Evolutionary conservation across 1,284 basidiomycete genomes (phyloP).

Genomic region (Cryptococcus deneoformans): DNA sequence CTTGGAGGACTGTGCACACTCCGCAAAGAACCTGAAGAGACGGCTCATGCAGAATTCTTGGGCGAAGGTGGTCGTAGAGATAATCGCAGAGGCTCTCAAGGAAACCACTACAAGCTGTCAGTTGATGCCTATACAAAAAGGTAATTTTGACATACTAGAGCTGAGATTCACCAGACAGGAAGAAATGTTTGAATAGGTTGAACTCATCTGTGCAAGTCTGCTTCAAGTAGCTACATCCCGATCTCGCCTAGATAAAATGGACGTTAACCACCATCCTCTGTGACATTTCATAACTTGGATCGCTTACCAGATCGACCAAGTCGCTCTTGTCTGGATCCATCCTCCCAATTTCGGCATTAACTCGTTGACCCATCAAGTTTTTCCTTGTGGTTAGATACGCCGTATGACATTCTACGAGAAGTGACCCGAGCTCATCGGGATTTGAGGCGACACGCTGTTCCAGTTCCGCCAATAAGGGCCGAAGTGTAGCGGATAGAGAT

Average conservation of each 20-base stretch:
- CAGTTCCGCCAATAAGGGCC: constrained; percentile 75
- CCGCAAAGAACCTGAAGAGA: constrained; percentile 81
- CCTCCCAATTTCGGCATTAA: constrained; percentile 75
- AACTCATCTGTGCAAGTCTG: constrained; percentile 87
- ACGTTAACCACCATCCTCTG: not conserved
- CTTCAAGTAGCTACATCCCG: constrained; percentile 86
- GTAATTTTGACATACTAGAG: constrained; percentile 65
- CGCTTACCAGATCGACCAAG: constrained; percentile 74
- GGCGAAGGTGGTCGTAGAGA: constrained; percentile 87
- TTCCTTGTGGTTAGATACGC: constrained; percentile 75
- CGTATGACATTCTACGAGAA: constrained; percentile 77
- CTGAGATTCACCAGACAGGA: constrained; percentile 74
- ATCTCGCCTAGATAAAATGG: constrained; percentile 61
- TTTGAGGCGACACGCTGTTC: constrained; percentile 65
- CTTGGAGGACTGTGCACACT: constrained; percentile 89
- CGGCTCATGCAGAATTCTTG: constrained; percentile 86
- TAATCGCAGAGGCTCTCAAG: constrained; percentile 87
- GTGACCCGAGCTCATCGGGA: constrained; percentile 70
- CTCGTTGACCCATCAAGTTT: constrained; percentile 62
- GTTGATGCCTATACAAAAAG: not conserved
- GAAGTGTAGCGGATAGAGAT: constrained; percentile 64
- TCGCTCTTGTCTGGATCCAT: constrained; percentile 74
- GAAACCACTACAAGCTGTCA: constrained; percentile 60
- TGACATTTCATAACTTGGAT: not conserved
- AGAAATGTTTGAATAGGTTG: constrained; percentile 75